Evolutionary conservation across 202 grass and related monocot species (phyloP).

Genomic region (Zoysia matrella): DNA sequence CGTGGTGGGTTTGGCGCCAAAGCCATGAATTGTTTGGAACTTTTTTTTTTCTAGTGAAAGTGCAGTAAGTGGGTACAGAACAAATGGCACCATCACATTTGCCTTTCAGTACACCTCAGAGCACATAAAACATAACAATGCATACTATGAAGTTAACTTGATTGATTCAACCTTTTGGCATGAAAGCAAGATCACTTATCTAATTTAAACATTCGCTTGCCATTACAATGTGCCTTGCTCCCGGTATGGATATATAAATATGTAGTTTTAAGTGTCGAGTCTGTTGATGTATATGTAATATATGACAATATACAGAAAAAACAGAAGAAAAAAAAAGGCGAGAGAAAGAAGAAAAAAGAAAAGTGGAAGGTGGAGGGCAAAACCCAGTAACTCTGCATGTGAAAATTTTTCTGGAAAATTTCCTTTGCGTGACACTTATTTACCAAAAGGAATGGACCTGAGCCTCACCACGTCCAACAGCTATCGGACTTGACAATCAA

Average conservation of each 20-base stretch:
- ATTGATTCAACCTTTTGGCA: not conserved
- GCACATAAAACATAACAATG: not conserved
- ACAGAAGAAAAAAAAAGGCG: too few species aligned
- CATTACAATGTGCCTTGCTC: slow-evolving; percentile 53
- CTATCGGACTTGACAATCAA: slow-evolving; percentile 52
- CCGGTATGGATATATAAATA: slow-evolving; percentile 52
- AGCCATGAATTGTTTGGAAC: not conserved
- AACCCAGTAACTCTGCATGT: slow-evolving; percentile 50
- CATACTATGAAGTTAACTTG: not conserved
- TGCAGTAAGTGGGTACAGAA: not conserved
- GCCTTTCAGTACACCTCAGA: not conserved
- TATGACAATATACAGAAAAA: slow-evolving; percentile 58
- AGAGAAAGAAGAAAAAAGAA: not conserved
- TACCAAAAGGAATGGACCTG: slow-evolving; percentile 51
- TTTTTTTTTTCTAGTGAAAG: not conserved
- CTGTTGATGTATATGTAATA: slow-evolving; percentile 55
- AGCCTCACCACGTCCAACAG: slow-evolving; percentile 21
- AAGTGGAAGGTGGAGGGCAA: slow-evolving; percentile 38
- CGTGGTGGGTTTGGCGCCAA: too few species aligned
- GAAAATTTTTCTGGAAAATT: slow-evolving; percentile 40
- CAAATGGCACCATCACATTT: not conserved
- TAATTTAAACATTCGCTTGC: slow-evolving; percentile 47
- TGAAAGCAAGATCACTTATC: slow-evolving; percentile 31
- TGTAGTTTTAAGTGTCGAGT: slow-evolving; percentile 48
- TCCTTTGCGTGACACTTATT: slow-evolving; percentile 58